Base-by-base conservation (phyloP, 2,329 filamentous ascomycete species). In the Pseudonectria foliicola region DNA sequence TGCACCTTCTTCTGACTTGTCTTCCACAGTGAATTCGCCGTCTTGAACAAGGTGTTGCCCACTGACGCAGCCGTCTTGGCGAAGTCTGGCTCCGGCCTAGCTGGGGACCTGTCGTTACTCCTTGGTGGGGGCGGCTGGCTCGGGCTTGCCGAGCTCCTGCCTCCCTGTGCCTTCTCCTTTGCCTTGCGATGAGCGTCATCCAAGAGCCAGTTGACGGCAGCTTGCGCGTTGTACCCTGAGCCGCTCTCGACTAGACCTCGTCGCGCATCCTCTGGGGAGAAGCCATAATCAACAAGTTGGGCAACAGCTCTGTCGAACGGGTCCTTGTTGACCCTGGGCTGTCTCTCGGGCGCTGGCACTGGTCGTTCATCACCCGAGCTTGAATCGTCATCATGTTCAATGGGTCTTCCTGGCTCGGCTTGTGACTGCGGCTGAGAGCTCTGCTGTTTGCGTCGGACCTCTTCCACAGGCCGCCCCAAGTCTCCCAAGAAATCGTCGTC, bases 21-120 rank as follows among this genome's bases (percentile, higher is more conserved):
- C 57, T 95, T 98, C 92, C 92, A 98, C 1, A 96, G 64, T 1
- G 86, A 90, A 47, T 93, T 94, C 2, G 92, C 92, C 3, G 89
- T 92, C 59, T 98, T 98, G 59, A 96, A 80, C 10, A 98, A 62
- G 42, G 75, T 93, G 29, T 68, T 86, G 1, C 92, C 85, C 53
- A 96, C 71, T 24, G 89, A 83, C 6, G 86, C 79, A 3, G 90
- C 90, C 28, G 82, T 74, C 53, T 90, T 87, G 12, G 85, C 70
- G 37, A 94, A 71, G 49, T 95, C 90, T 34, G 71, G 78, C 2
- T 88, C 84, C 7, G 59, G 48, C 28, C 62, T 62, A 8, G 68
- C 69, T 4, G 75, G 74, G 2, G 79, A 77, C 38, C 66, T 63
- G 38, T 64, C 74, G 33, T 81, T 73, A 36, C 70, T 55, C 36